Percentiles rank a stretch among this genome's conserved stretches.
These are phyloP conservation scores for Psidium friedrichsthalianum DNA, from an alignment of 345 rosid species.

Conservation along the genomic window DNA sequence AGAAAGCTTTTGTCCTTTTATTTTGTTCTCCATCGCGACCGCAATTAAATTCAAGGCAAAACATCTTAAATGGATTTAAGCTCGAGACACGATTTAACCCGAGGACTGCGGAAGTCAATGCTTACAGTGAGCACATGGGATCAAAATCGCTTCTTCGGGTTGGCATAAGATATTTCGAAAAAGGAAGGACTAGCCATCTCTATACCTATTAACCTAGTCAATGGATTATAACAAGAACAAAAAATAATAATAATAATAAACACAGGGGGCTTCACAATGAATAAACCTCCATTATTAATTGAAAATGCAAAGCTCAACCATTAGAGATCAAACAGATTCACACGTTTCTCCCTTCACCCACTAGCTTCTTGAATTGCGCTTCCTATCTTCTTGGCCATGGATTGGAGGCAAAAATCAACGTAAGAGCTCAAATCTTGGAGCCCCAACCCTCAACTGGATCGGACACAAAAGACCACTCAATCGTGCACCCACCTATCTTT, in stretches of 20 bases:
- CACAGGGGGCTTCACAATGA: background rate
- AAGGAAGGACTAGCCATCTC: background rate
- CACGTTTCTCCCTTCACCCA: background rate
- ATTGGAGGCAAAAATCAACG: slow-evolving; percentile 19
- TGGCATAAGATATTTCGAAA: background rate
- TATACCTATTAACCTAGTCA: background rate
- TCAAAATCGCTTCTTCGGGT: background rate
- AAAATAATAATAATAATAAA: too few species aligned
- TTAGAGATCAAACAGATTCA: background rate
- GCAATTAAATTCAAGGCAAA: too few species aligned
- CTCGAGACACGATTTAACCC: too few species aligned
- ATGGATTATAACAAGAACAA: background rate
- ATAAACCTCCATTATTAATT: background rate
- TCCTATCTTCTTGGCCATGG: slow-evolving; percentile 40
- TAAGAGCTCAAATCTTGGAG: slow-evolving; percentile 27
- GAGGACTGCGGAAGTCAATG: background rate
- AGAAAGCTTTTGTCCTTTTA: too few species aligned
- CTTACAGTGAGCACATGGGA: background rate
- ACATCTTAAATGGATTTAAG: too few species aligned
- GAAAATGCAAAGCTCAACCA: background rate
- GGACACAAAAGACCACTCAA: slow-evolving; percentile 56
- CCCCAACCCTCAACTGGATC: slow-evolving; percentile 54
- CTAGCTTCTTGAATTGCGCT: background rate
- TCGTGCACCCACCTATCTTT: slow-evolving; percentile 16
- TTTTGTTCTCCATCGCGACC: too few species aligned